Percentiles rank a stretch among this genome's conserved stretches.
Evolutionary conservation across 805 yeast species (phyloP).

Genomic region (Wickerhamiella allomyrinae): DNA sequence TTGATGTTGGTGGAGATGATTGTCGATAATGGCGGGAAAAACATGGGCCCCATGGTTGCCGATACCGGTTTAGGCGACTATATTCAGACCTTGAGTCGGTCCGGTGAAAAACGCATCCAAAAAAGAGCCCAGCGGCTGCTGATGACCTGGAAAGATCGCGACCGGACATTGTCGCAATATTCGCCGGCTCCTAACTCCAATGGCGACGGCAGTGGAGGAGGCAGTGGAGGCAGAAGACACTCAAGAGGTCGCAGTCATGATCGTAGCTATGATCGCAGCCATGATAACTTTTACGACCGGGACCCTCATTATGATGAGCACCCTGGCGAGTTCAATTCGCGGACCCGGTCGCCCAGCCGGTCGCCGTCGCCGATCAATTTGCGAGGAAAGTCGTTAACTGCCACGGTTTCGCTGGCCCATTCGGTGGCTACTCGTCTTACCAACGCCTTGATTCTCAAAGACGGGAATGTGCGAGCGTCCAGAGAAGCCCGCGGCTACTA

Average conservation of each 20-base stretch:
- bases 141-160: slow-evolving; percentile 39
- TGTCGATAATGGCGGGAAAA: slow-evolving; percentile 37
- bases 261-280: background rate
- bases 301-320: slow-evolving; percentile 13
- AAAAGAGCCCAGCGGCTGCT: slow-evolving; percentile 38
- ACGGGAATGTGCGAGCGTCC: slow-evolving; percentile 36
- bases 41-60: slow-evolving; percentile 11
- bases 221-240: too few relatives aligned
- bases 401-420: slow-evolving; percentile 32
- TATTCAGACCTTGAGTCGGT: slow-evolving; percentile 30
- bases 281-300: slow-evolving; percentile 8
- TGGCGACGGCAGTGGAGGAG: too few relatives aligned
- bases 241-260: background rate
- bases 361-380: slow-evolving; percentile 13
- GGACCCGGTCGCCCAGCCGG: slow-evolving; percentile 4
- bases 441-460: slow-evolving; percentile 38
- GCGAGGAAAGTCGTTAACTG: slow-evolving; percentile 15
- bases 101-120: background rate
- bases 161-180: background rate
- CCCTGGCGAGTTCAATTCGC: background rate
- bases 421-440: slow-evolving; percentile 56
- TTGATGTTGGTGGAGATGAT: slow-evolving; percentile 47
- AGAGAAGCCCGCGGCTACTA: slow-evolving; percentile 48
- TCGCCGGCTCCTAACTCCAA: background rate
- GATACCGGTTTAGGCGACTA: slow-evolving; percentile 17